phyloP scores from a whole-genome alignment of 2,329 filamentous ascomycete genomes.

The Penicillium griseofulvum region DNA sequence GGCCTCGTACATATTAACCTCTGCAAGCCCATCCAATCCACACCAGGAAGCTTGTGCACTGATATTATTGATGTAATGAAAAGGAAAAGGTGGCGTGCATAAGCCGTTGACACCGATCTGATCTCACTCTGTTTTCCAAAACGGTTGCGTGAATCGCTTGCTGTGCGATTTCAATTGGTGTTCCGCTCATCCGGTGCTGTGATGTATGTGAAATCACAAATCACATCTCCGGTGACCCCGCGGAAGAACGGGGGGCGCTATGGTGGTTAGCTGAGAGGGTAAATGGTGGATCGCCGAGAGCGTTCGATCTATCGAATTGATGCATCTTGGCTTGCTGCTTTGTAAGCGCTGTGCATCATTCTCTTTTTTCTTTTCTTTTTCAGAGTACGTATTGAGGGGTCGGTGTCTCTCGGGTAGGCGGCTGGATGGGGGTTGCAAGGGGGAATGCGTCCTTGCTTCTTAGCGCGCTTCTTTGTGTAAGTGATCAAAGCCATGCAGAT shows the following conservation, averaged over 20 bases:
- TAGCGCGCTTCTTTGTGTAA: slow-evolving; percentile 1
- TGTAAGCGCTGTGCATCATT: not conserved
- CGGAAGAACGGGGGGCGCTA: not conserved
- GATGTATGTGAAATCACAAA: not conserved
- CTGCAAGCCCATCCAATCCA: not conserved
- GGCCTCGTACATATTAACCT: not conserved
- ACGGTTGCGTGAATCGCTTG: not conserved
- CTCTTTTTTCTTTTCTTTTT: not conserved
- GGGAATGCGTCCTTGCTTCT: not conserved
- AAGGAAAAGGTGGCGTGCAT: not conserved
- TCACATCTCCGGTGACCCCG: not conserved
- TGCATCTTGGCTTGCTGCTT: not conserved
- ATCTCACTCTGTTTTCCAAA: not conserved
- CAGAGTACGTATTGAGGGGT: not conserved
- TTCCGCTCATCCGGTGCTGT: not conserved
- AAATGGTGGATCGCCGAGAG: not conserved
- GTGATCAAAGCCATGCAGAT: not conserved
- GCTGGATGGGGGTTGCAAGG: not conserved
- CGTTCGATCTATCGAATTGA: slow-evolving; percentile 1
- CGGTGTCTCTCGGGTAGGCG: not conserved
- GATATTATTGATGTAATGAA: not conserved
- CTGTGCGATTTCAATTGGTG: not conserved
- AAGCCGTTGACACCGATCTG: slow-evolving; percentile 7
- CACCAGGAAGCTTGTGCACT: not conserved
- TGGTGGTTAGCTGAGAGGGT: not conserved